Base-by-base conservation (phyloP, 2,329 filamentous ascomycete genomes). In the Trichoderma brevicompactum region DNA sequence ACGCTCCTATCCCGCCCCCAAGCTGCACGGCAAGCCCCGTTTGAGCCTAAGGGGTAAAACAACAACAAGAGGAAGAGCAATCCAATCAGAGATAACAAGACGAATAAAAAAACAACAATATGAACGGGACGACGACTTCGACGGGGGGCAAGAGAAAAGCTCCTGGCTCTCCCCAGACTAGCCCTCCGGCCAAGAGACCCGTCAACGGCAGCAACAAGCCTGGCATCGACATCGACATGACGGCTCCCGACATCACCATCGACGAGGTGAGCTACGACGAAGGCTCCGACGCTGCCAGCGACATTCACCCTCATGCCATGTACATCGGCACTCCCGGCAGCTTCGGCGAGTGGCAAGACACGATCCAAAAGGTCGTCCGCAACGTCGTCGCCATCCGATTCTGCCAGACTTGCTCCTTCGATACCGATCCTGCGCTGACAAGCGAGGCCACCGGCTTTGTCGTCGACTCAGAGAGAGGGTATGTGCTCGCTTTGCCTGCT, bases 331-430 rank as follows among this genome's bases (percentile, higher is more conserved):
- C 76, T 5, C 78, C 78, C n/a, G 74, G 69, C 34, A 79, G 76
- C 70, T 68, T 78, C 55, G 77, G 77, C 43, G 94, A 96, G 80
- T 99, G 95, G 95, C 94, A 98, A 79, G 91, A 89, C 58, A 97
- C 94, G 0, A 96, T 98, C 67, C 94, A 97, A 78, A 90, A 88
- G 68, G 95, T 99, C 3, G 94, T 99, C 62, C 89, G 90, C 75
- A 97, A 94, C 71, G 95, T 98, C 17, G 95, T 99, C 56, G 97
- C 94, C n/a, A 98, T 99, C 73, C 91, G 96, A 70, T 99, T 99
- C 81, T 98, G 94, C 77, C 93, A 97, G 83, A 97, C 95, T 0
- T 96, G 92, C 77, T 94, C 94, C 28, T 99, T 99, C 77, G 95
- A 99, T 77, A 98, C 95, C n/a, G 95, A 99, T 72, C 83, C 92